Base-by-base conservation (phyloP, 345 rosid genomes). In the Ceriops zippeliana region DNA sequence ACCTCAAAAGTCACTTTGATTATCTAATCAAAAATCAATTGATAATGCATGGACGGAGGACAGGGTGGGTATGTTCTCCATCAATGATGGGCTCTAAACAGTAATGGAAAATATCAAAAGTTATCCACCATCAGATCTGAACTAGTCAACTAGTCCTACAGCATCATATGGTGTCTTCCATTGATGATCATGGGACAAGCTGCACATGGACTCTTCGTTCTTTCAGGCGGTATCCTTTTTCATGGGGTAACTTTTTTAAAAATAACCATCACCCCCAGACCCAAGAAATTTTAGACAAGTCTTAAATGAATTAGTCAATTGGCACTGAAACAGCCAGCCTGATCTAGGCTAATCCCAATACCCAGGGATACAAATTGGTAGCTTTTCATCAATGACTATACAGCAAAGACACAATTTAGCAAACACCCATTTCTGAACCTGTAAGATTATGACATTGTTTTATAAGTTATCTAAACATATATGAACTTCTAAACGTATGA, bases 1-100 rank as follows among this genome's bases (percentile, higher is more conserved):
- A 69, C 80, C 76, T 78, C 73, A 70, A 78, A 78, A 73, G 28
- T 75, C 65, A 67, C 74, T 81, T 71, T 75, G 65, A 77, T 75
- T 61, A 61, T 62, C 70, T 28, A 35, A 59, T 63, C 37, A 57
- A 67, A 28, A n/a, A n/a, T 52, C 32, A 16, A 42, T 72, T 60
- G 24, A 34, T 58, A 19, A 34, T 60, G 58, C 22, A 34, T 63
- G 19, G n/a, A 34, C 15, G 26, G 52, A 59, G 2, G 59, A 24
- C 57, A 22, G 15, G 9, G 65, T 73, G 57, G 11, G 16, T 21
- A 6, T 74, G 64, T 62, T 51, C 31, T 70, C 66, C 58, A 56
- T 61, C 72, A 62, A 22, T 49, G 46, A 53, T 60, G 60, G 60
- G 11, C 52, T 62, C 58, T 47, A 54, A 22, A 26, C 16, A 54